phyloP scores from a whole-genome alignment of 768 basidiomycete genomes.

The Suillus hirtellus region DNA sequence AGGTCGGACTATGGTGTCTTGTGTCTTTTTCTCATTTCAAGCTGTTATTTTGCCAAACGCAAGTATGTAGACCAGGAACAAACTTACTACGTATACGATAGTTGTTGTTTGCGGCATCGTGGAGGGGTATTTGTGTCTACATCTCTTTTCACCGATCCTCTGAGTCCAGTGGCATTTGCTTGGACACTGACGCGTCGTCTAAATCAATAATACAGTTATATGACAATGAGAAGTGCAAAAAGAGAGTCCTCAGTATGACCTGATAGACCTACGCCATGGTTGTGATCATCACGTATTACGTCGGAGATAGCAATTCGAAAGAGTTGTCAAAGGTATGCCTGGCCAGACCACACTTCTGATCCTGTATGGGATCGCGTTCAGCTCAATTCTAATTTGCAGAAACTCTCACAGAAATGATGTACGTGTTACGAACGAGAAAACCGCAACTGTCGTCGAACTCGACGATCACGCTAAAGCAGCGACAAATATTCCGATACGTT shows the following conservation, averaged over 20 bases:
- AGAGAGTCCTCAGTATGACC: constrained; percentile 19
- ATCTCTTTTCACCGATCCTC: neutral
- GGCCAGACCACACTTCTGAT: neutral
- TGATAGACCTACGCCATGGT: neutral
- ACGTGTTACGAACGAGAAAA: constrained; percentile 56
- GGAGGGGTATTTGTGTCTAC: neutral
- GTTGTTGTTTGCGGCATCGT: neutral
- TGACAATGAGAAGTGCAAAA: constrained; percentile 23
- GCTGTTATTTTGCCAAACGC: neutral
- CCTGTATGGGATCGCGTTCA: constrained; percentile 10
- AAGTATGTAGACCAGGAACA: too few relatives aligned
- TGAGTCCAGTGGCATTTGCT: neutral
- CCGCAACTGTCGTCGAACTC: constrained; percentile 48
- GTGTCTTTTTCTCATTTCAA: neutral
- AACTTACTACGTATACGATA: neutral
- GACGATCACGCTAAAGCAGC: constrained; percentile 45
- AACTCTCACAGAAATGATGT: constrained; percentile 57
- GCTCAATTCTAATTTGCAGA: constrained; percentile 36
- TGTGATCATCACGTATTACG: constrained; percentile 37
- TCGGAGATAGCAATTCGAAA: constrained; percentile 36
- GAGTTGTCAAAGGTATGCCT: constrained; percentile 41
- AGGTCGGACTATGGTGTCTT: constrained; percentile 31
- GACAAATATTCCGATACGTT: constrained; percentile 45
- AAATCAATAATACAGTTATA: constrained; percentile 4
- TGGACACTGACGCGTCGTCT: neutral